Base-by-base conservation (phyloP, 1,139 yeast genomes). In the Scheffersomyces illinoinensis region DNA sequence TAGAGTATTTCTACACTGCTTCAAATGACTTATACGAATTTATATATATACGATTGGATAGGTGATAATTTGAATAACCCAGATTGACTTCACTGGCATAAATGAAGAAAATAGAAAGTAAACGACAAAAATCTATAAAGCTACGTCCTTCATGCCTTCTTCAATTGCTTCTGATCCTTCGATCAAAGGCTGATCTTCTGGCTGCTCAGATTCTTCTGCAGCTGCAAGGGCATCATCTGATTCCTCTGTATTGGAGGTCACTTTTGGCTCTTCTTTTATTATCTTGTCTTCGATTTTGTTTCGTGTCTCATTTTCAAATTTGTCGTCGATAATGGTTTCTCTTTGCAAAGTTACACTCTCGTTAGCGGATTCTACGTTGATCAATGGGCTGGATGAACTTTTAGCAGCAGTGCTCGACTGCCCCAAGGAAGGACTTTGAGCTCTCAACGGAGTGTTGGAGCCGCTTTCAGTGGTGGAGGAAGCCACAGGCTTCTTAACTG, bases 281-380 rank as follows among this genome's bases (percentile, higher is more conserved):
- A 54, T 55, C 24, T 53, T 59, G 24, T 54, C 43, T 53, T 59
- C 56, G 50, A 24, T 56, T 52, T 59, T 46, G 52, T 59, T 57
- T 50, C 51, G 54, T 24, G 47, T 23, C 51, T 53, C 58, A 21
- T 59, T 61, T 21, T 53, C 56, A 53, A 52, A 55, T 43, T 52
- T 56, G 24, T 73, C 77, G 59, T 76, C 84, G 58, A 79, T 80
- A 58, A 80, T 73, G 2, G 84, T 80, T 62, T 79, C 84, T 67
- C 77, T 79, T 18, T 79, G 82, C 54, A 79, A 71, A 52, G 72
- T 71, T 43, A 77, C 76, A 48, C 71, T 70, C 43, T 33, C 17
- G 57, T 75, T 69, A 7, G 70, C 60, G 55, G 73, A 71, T 47
- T 76, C 77, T 59, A 75, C 69, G 57, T 71, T 76, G 53, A 76